phyloP scores from a whole-genome alignment of 2,329 filamentous ascomycete genomes.

The Penicillium sumatraense region DNA sequence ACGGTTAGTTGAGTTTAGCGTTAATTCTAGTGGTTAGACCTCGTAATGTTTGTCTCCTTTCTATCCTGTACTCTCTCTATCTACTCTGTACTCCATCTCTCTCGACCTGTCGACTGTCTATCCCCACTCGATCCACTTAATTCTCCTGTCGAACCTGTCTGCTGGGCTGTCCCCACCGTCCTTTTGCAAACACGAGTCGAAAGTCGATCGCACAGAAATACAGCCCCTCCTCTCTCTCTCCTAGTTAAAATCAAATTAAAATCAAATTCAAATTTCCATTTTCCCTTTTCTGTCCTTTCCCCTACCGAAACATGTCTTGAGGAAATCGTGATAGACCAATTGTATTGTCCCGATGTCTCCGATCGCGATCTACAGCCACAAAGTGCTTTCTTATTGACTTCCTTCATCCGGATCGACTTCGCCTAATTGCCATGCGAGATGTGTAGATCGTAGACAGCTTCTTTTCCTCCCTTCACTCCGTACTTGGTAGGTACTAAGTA shows the following conservation, averaged over 20 bases:
- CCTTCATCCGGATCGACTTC: neutral
- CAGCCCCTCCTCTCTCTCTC: too few species aligned
- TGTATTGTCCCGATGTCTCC: conserved; percentile 7
- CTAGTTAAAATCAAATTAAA: neutral
- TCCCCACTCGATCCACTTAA: conserved; percentile 4
- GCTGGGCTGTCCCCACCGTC: neutral
- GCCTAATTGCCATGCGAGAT: conserved; percentile 14
- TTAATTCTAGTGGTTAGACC: too few species aligned
- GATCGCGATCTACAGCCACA: conserved; percentile 14
- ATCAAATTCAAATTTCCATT: neutral
- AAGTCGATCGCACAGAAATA: neutral
- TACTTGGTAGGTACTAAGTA: too few species aligned
- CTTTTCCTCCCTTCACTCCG: neutral
- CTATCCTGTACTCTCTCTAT: neutral
- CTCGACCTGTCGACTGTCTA: conserved; percentile 1
- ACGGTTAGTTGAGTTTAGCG: too few species aligned
- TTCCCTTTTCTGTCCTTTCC: too few species aligned
- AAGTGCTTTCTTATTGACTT: too few species aligned
- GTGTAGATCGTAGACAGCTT: conserved; percentile 8
- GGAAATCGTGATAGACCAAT: conserved; percentile 14
- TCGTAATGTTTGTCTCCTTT: neutral
- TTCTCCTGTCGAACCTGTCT: conserved; percentile 2
- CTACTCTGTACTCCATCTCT: neutral
- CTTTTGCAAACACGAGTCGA: conserved; percentile 16
- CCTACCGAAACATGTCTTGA: neutral